Evolutionary conservation across 768 basidiomycete species (phyloP).

Genomic region (Suillus variegatus): DNA sequence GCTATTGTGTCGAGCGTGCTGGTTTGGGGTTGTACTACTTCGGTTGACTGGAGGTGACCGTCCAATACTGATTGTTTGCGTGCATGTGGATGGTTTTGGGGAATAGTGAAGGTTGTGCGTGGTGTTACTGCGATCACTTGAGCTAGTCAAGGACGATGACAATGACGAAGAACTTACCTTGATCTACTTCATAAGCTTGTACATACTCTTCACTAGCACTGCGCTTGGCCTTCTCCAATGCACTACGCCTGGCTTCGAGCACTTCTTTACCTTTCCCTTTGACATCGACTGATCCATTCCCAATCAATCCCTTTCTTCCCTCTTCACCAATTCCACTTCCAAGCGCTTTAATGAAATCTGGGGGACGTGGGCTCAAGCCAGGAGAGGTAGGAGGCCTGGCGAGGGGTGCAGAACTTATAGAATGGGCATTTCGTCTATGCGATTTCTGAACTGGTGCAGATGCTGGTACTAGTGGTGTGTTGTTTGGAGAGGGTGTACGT

Average conservation of each 20-base stretch:
- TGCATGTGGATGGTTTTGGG: conserved; percentile 72
- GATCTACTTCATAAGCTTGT: conserved; percentile 29
- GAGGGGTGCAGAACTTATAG: conserved; percentile 80
- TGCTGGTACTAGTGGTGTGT: conserved; percentile 14
- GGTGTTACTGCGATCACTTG: conserved; percentile 41
- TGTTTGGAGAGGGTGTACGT: conserved; percentile 48
- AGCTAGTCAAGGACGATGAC: neutral
- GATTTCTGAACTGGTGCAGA: conserved; percentile 26
- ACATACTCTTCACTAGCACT: conserved; percentile 26
- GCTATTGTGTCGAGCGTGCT: conserved; percentile 52
- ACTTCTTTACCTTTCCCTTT: conserved; percentile 45
- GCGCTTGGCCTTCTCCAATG: conserved; percentile 47
- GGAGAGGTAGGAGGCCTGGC: conserved; percentile 84
- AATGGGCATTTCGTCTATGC: conserved; percentile 76
- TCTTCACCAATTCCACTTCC: conserved; percentile 34
- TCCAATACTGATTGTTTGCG: conserved; percentile 72
- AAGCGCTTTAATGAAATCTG: conserved; percentile 21
- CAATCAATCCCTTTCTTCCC: conserved; percentile 57
- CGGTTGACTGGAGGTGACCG: conserved; percentile 40
- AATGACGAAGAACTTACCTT: conserved; percentile 14
- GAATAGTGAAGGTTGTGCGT: conserved; percentile 50
- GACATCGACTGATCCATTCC: conserved; percentile 35
- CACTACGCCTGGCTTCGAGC: conserved; percentile 53
- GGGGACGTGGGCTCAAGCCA: conserved; percentile 48
- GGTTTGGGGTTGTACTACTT: conserved; percentile 27